Evolutionary conservation across 2,329 filamentous ascomycete genomes (phyloP).

Genomic region (Alternaria metachromatica): DNA sequence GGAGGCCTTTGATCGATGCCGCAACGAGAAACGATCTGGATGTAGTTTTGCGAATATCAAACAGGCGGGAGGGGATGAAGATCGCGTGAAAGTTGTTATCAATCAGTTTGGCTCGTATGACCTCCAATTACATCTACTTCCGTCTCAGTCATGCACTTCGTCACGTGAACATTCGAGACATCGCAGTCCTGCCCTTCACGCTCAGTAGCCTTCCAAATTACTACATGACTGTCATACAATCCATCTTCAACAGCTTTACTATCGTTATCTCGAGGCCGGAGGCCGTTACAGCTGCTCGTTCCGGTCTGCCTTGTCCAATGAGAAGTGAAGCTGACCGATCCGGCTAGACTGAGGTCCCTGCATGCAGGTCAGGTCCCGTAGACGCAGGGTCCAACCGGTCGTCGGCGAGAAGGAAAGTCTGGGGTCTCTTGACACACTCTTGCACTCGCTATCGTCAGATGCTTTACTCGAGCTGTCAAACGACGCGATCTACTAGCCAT

Average conservation of each 20-base stretch:
- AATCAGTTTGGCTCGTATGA: neutral
- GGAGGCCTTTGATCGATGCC: neutral
- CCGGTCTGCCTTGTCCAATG: neutral
- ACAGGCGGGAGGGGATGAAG: neutral
- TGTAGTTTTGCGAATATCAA: neutral
- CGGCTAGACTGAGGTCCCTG: constrained; percentile 3
- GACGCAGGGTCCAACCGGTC: constrained; percentile 9
- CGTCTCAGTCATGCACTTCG: fast-evolving
- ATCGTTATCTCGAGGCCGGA: neutral
- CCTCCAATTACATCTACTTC: fast-evolving
- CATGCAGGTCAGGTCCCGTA: constrained; percentile 1
- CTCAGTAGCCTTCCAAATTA: neutral
- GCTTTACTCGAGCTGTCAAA: fast-evolving
- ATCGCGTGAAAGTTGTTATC: neutral
- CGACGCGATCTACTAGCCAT: no score
- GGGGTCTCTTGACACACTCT: neutral
- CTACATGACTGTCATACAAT: neutral
- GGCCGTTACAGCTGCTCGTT: neutral
- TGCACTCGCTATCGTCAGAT: neutral
- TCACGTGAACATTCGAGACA: neutral
- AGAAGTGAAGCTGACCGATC: neutral
- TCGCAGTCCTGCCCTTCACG: fast-evolving
- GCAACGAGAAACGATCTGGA: neutral
- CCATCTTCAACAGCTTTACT: neutral
- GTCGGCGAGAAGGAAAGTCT: constrained; percentile 5